Base-by-base conservation (phyloP, 108 stramenopile species). In the Nitzschia putrida region DNA sequence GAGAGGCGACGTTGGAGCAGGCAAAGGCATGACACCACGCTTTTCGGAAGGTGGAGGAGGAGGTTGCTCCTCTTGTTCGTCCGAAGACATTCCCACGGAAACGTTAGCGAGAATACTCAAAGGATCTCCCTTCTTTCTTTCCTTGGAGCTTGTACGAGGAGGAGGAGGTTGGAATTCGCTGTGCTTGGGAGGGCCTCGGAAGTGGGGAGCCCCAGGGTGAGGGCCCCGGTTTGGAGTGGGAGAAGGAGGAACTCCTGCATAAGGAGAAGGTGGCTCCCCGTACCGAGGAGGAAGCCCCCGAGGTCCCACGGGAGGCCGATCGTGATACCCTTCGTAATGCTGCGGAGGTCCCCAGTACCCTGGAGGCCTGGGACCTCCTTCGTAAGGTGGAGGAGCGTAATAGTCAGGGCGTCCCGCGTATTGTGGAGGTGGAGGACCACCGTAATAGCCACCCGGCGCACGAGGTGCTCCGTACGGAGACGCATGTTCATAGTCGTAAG, bases 21-120 rank as follows among this genome's bases (percentile, higher is more conserved):
- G 75, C 20, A 18, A 18, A 58, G 64, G 57, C 11, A 64, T 68
- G 20, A 70, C 54, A 38, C 24, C 45, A 44, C 29, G 60, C 2
- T 29, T 21, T 8, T 9, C 42, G 14, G 49, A 20, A n/a, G 34
- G 24, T 12, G 8, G 16, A 11, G 23, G 38, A 13, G 44, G 21
- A 37, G 24, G 47, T 39, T 71, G 47, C 37, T 51, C 34, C 21
- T 71, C 60, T 55, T 64, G 53, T 26, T 45, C 22, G 50, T 34
- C 49, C 43, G 44, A 58, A 43, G 45, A 45, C 78, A 79, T 79
- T 16, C 50, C 78, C 45, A 58, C 59, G 0, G 78, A 79, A 26
- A 79, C 78, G 56, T 73, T 71, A 21, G 78, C 78, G 23, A 79
- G 45, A 66, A 79, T 60, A 53, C 71, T 72, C 60, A 79, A 38